Base-by-base conservation (phyloP, 2,329 filamentous ascomycete genomes). In the Onygenales sp. region DNA sequence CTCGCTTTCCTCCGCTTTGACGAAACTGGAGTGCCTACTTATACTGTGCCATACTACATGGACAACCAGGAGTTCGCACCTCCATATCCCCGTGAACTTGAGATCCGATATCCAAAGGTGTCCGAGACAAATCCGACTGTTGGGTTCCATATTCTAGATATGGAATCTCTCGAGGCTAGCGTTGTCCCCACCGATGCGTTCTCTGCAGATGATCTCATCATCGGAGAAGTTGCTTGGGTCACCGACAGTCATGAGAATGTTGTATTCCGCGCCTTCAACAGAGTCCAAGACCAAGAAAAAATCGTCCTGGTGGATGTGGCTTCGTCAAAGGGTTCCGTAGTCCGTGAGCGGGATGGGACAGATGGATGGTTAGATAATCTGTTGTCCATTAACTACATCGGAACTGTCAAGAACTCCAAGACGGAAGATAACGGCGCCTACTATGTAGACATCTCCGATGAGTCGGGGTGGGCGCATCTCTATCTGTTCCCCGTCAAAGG, bases 1-100 rank as follows among this genome's bases (percentile, higher is more conserved):
- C 71, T 96, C 53, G 88, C 91, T 14, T 96, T 93, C 68, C 74
- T 96, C 57, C 83, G 88, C 36, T 95, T 91, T 14, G 91, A 96
- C 66, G 81, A 87, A 71, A 85, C 83, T 0, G 83, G 82, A 1
- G 84, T 87, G 6, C 77, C 75, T 2, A 85, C 82, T 1, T 86
- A 81, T 65, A 81, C 77, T 0, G 75, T 87, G 9, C 81, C 82
- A 0, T 86, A 85, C 66, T 87, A 82, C 65, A 85, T 84, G 78
- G 73, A 80, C 51, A 72, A 76, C 53, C 66, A 80, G 54, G 67
- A 77, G 27, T 64, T 81, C 11, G 80, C 83, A 0, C 81, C 82
- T 0, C 68, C 76, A 0, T 87, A 87, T 61, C 83, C 84, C 1
- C 66, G 72, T 0, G 79, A 86, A 58, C 69, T 86, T 2, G 77